Evolutionary conservation across 2,329 filamentous ascomycete species (phyloP).

Genomic region (Hymenoscyphus fructigenus): DNA sequence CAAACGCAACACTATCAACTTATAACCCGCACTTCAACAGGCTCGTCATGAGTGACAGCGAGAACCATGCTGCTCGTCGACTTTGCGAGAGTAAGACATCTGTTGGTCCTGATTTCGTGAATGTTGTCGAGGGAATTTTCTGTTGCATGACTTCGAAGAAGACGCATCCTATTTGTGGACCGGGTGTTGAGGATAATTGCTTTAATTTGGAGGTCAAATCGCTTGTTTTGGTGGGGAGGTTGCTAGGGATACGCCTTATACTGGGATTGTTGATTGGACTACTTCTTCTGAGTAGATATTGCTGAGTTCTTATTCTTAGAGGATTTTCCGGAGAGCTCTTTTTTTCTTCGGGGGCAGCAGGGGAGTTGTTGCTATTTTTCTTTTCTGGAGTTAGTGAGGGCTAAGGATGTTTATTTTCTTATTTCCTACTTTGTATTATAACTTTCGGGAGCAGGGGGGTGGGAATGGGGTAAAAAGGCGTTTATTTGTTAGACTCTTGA

Average conservation of each 20-base stretch:
- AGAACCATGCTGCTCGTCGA: not conserved
- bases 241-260: not conserved
- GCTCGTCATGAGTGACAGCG: not conserved
- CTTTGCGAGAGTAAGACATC: not conserved
- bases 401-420: too few species aligned
- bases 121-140: not conserved
- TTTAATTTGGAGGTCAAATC: not conserved
- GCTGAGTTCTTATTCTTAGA: not conserved
- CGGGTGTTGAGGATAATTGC: not conserved
- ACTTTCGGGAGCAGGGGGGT: too few species aligned
- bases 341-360: not conserved
- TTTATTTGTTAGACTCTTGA: too few species aligned
- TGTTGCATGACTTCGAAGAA: constrained; percentile 1
- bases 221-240: not conserved
- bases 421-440: too few species aligned
- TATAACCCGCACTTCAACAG: not conserved
- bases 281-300: not conserved
- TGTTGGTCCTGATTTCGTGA: not conserved
- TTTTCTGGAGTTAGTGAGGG: too few species aligned
- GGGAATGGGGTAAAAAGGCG: too few species aligned
- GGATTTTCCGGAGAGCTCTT: not conserved
- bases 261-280: not conserved
- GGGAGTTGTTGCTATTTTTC: too few species aligned
- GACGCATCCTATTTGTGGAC: not conserved
- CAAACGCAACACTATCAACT: not conserved